These are phyloP conservation scores for Termitomyces sp. DNA, from an alignment of 768 basidiomycete species.

Conservation along the genomic window DNA sequence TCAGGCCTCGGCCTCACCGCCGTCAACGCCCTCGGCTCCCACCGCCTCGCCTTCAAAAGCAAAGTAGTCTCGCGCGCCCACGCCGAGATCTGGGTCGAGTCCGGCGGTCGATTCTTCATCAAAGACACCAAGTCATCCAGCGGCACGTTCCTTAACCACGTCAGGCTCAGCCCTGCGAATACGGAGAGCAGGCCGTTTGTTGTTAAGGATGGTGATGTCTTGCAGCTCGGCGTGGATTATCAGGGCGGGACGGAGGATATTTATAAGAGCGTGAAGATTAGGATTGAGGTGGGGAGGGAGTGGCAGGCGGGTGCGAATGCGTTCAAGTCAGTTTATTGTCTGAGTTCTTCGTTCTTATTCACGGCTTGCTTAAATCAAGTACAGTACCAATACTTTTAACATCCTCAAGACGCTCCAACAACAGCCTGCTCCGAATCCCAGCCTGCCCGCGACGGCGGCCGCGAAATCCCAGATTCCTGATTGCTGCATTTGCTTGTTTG, in stretches of 20 bases:
- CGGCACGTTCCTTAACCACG: slow-evolving; percentile 95
- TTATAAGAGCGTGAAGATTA: slow-evolving; percentile 95
- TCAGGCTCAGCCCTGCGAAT: slow-evolving; percentile 79
- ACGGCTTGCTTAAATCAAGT: too few relatives aligned
- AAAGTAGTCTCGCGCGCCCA: slow-evolving; percentile 95
- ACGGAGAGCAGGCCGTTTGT: slow-evolving; percentile 71
- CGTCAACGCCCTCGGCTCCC: slow-evolving; percentile 63
- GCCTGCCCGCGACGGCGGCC: too few relatives aligned
- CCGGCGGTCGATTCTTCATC: slow-evolving; percentile 71
- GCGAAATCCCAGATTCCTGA: slow-evolving; percentile 48
- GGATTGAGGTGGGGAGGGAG: slow-evolving; percentile 81
- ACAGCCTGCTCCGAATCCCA: too few relatives aligned
- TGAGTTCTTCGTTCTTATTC: too few relatives aligned
- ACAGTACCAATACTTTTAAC: slow-evolving; percentile 62
- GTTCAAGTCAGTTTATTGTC: slow-evolving; percentile 75
- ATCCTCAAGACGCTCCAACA: slow-evolving; percentile 65
- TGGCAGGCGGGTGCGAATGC: slow-evolving; percentile 88
- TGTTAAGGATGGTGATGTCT: slow-evolving; percentile 88
- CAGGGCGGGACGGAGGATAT: slow-evolving; percentile 97
- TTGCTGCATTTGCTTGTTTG: slow-evolving; percentile 91
- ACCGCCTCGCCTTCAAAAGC: slow-evolving; percentile 90
- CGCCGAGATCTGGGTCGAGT: slow-evolving; percentile 88
- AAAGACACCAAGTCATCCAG: slow-evolving; percentile 85
- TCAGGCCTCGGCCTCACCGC: slow-evolving; percentile 61
- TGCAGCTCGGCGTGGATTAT: slow-evolving; percentile 96